These are phyloP conservation scores for Poa pratensis DNA, from an alignment of 176 grass and related monocot genomes.

Conservation along the genomic window DNA sequence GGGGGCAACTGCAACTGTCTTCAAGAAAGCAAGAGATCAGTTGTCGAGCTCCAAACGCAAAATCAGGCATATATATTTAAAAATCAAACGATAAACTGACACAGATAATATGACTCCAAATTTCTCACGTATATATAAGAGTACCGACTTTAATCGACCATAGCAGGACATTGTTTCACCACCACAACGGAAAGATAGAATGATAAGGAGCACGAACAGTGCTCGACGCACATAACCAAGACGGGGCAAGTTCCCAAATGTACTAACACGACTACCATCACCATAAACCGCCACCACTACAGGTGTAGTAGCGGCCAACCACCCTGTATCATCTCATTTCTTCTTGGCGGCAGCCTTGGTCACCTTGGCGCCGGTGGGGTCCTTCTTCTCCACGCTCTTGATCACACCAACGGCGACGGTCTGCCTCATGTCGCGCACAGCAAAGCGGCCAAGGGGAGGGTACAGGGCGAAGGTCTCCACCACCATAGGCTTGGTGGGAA, in stretches of 20 bases:
- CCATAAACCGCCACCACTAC: not conserved
- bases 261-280: not conserved
- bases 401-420: conserved; percentile 73
- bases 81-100: not conserved
- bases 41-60: no score
- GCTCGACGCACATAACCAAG: not conserved
- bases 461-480: conserved; percentile 56
- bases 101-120: not conserved
- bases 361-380: no score
- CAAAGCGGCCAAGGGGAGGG: conserved; percentile 42
- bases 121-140: not conserved
- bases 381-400: conserved; percentile 70
- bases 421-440: conserved; percentile 66
- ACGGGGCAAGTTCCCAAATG: not conserved
- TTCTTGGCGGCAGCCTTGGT: no score
- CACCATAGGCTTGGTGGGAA: conserved; percentile 82
- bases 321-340: no score
- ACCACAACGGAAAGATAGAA: not conserved
- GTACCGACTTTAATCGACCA: not conserved
- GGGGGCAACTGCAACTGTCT: no score
- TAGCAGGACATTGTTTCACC: not conserved
- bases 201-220: not conserved
- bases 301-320: not conserved
- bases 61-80: no score
- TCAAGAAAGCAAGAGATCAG: no score